These are phyloP conservation scores for Coffea eugenioides DNA, from an alignment of 257 asterid species.

Conservation along the genomic window DNA sequence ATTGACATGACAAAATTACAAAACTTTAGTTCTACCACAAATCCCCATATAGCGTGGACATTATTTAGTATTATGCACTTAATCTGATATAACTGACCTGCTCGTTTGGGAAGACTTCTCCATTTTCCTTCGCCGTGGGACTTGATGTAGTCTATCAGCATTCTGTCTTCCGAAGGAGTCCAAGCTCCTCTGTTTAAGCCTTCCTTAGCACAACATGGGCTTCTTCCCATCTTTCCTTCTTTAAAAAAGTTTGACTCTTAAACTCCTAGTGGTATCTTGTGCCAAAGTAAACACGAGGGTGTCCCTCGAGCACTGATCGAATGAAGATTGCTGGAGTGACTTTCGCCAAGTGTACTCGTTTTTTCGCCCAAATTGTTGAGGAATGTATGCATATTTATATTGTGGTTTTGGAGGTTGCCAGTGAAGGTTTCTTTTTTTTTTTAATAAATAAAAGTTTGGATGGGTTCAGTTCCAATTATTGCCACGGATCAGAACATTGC, in stretches of 20 bases:
- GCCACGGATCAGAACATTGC: too few relatives aligned
- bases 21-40: not conserved
- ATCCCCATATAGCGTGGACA: too few relatives aligned
- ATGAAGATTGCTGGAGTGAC: not conserved
- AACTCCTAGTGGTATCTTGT: too few relatives aligned
- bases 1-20: not conserved
- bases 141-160: slow-evolving; percentile 29
- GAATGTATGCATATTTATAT: slow-evolving; percentile 3
- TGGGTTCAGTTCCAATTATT: too few relatives aligned
- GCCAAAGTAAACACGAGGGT: too few relatives aligned
- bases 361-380: not conserved
- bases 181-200: slow-evolving; percentile 44
- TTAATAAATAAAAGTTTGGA: too few relatives aligned
- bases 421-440: too few relatives aligned
- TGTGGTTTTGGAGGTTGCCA: not conserved
- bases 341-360: not conserved
- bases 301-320: too few relatives aligned
- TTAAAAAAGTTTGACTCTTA: too few relatives aligned
- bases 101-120: slow-evolving; percentile 37
- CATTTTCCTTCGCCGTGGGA: slow-evolving; percentile 42
- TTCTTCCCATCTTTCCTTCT: slow-evolving; percentile 18
- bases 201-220: slow-evolving; percentile 24
- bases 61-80: too few relatives aligned
- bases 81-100: slow-evolving; percentile 28
- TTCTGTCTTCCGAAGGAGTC: slow-evolving; percentile 46